Conservation (phyloP, 345 rosid genomes). For the Linum lewisii region DNA sequence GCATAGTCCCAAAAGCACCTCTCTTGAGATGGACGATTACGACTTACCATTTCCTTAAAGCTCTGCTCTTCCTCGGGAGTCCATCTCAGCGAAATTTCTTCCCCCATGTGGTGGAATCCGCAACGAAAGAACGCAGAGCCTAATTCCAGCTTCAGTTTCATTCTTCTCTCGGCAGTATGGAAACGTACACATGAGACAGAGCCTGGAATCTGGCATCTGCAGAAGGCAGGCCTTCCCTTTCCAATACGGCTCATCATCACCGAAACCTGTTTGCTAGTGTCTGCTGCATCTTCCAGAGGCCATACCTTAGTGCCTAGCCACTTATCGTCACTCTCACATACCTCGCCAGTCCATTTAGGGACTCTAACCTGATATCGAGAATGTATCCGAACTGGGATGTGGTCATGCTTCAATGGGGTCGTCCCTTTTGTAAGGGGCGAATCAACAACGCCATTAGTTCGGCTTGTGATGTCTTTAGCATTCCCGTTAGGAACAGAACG, state of each 20-base stretch:
- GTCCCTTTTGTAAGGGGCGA: background rate
- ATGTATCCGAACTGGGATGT: constrained; percentile 11
- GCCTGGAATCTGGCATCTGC: constrained; percentile 15
- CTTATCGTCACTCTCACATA: constrained; percentile 15
- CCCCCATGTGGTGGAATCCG: constrained; percentile 22
- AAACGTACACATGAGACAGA: constrained; percentile 24
- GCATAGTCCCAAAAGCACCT: constrained; percentile 18
- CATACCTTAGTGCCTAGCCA: constrained; percentile 23
- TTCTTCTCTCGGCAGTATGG: constrained; percentile 24
- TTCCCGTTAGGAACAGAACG: constrained; percentile 23
- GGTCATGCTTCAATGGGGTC: constrained; percentile 5
- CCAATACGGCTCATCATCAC: constrained; percentile 16
- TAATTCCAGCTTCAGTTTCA: constrained; percentile 22
- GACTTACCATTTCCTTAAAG: constrained; percentile 21
- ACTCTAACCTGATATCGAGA: constrained; percentile 25
- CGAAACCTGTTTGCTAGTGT: background rate
- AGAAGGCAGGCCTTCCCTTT: constrained; percentile 19
- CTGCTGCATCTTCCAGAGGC: constrained; percentile 13
- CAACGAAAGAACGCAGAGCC: constrained; percentile 19
- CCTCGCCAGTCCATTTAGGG: constrained; percentile 19
- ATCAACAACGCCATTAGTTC: constrained; percentile 1
- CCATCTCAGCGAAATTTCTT: constrained; percentile 26
- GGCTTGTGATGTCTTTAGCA: constrained; percentile 12
- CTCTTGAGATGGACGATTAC: constrained; percentile 15
- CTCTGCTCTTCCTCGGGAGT: constrained; percentile 15